Conservation (phyloP, 2,329 filamentous ascomycete genomes). For the Nigrograna mackinnonii region DNA sequence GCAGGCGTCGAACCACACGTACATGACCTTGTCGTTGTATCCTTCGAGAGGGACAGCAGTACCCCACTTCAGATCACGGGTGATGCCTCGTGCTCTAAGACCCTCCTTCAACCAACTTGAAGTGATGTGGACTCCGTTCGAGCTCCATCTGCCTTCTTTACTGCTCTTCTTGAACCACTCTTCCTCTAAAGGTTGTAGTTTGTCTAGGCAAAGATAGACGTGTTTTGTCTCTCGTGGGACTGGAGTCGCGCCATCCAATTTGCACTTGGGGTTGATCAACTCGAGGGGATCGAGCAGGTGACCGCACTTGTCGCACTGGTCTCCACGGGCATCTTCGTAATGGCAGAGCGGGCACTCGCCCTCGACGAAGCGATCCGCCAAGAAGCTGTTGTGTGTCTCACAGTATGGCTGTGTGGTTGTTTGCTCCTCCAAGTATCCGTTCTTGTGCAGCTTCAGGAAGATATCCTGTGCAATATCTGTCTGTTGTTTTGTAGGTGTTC, state of each 20-base stretch:
- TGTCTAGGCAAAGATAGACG: slow-evolving; percentile 84
- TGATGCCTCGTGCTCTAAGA: slow-evolving; percentile 84
- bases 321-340: slow-evolving; percentile 56
- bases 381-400: slow-evolving; percentile 60
- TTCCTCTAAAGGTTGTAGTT: slow-evolving; percentile 75
- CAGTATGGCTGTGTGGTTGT: slow-evolving; percentile 91
- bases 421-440: slow-evolving; percentile 85
- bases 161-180: slow-evolving; percentile 77
- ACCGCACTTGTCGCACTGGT: slow-evolving; percentile 58
- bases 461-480: slow-evolving; percentile 93
- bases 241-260: slow-evolving; percentile 83
- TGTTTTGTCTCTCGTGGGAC: slow-evolving; percentile 85
- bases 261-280: slow-evolving; percentile 71
- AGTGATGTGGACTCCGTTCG: slow-evolving; percentile 76
- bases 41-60: slow-evolving; percentile 62
- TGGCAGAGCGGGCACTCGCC: slow-evolving; percentile 74
- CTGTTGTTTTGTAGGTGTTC: slow-evolving; percentile 86
- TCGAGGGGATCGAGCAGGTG: slow-evolving; percentile 54
- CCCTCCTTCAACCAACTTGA: slow-evolving; percentile 83
- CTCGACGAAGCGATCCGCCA: slow-evolving; percentile 70
- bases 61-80: slow-evolving; percentile 91
- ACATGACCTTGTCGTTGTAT: slow-evolving; percentile 80
- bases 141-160: slow-evolving; percentile 74
- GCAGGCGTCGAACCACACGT: slow-evolving; percentile 91
- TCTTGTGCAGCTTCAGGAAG: slow-evolving; percentile 84